These are phyloP conservation scores for Leccinum disarticulatum DNA, from an alignment of 768 basidiomycete genomes.

Conservation along the genomic window DNA sequence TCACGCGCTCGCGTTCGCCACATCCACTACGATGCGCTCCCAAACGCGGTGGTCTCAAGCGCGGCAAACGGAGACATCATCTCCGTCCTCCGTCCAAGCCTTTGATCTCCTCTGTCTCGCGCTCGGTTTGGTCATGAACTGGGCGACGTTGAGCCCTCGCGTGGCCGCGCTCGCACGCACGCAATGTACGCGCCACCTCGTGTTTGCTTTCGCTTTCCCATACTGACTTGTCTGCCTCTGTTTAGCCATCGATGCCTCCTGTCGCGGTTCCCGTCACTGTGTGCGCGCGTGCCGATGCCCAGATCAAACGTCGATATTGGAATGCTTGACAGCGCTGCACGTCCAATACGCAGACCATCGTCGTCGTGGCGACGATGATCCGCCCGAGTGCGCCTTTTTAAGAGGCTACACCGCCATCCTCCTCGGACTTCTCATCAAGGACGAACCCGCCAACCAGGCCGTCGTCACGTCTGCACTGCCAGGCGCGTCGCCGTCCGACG, in stretches of 20 bases:
- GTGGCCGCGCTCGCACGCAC: constrained; percentile 47
- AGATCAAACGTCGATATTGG: constrained; percentile 43
- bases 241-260: constrained; percentile 52
- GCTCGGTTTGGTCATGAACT: constrained; percentile 73
- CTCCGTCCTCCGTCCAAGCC: constrained; percentile 34
- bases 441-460: constrained; percentile 32
- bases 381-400: constrained; percentile 51
- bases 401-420: constrained; percentile 76
- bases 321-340: constrained; percentile 54
- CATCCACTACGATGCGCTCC: constrained; percentile 46
- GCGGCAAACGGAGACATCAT: constrained; percentile 1
- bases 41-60: constrained; percentile 29
- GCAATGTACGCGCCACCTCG: constrained; percentile 42
- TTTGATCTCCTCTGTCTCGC: constrained; percentile 76
- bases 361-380: constrained; percentile 5
- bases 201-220: not conserved
- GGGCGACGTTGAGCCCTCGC: constrained; percentile 60
- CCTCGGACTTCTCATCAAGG: constrained; percentile 51
- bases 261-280: constrained; percentile 50
- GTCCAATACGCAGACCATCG: constrained; percentile 30
- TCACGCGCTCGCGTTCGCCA: constrained; percentile 44
- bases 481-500: constrained; percentile 30
- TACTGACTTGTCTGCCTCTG: not conserved
- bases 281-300: constrained; percentile 53
- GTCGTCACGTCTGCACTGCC: constrained; percentile 37